These are phyloP conservation scores for Erodium texanum DNA, from an alignment of 441 rosid species.

Conservation along the genomic window DNA sequence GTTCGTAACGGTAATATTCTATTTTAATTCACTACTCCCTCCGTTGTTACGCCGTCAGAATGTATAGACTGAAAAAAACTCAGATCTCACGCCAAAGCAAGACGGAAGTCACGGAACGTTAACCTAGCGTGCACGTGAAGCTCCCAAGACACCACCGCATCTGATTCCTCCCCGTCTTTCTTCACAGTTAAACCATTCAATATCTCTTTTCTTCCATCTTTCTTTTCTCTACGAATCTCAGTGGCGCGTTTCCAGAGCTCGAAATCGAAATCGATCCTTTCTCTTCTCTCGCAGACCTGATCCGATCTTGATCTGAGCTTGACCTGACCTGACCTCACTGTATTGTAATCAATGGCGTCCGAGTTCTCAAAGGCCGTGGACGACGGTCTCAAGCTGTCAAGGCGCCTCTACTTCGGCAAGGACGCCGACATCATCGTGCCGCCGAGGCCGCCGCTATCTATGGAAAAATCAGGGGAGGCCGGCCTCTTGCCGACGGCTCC, in stretches of 20 bases:
- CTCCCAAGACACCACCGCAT: not conserved
- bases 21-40: no score
- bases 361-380: constrained; percentile 59
- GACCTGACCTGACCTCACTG: not conserved
- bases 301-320: no score
- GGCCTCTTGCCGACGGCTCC: constrained; percentile 59
- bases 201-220: no score
- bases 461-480: constrained; percentile 41
- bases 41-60: not conserved
- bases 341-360: not conserved
- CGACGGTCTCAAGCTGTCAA: constrained; percentile 72
- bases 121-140: not conserved
- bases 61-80: not conserved
- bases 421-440: constrained; percentile 39
- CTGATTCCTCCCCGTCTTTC: not conserved
- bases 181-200: not conserved
- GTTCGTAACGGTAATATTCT: not conserved
- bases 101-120: not conserved
- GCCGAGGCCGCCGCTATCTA: constrained; percentile 41
- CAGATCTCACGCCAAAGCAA: no score
- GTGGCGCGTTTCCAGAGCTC: not conserved
- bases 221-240: no score
- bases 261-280: no score
- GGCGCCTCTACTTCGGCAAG: constrained; percentile 67
- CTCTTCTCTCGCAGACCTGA: no score